These are phyloP conservation scores for Cercospora citrullina DNA, from an alignment of 2,329 filamentous ascomycete species.

Conservation along the genomic window DNA sequence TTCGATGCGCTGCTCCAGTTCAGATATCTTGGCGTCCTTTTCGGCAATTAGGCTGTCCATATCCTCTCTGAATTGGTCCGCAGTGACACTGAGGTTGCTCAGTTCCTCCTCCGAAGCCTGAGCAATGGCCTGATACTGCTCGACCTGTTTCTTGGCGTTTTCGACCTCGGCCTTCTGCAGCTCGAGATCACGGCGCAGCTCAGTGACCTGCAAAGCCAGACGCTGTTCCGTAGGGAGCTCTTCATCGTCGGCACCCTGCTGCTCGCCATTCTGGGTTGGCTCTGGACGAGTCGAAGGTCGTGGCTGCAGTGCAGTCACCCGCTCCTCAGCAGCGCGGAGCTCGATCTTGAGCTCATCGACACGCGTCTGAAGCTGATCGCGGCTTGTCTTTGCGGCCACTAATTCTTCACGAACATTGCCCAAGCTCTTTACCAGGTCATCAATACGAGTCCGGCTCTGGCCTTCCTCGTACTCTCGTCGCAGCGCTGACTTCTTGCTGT, in stretches of 20 bases:
- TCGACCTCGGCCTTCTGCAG: conserved; percentile 78
- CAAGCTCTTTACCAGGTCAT: conserved; percentile 81
- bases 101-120: conserved; percentile 86
- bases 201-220: conserved; percentile 76
- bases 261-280: conserved; percentile 40
- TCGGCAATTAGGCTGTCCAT: conserved; percentile 72
- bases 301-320: conserved; percentile 77
- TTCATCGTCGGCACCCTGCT: conserved; percentile 52
- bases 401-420: conserved; percentile 83
- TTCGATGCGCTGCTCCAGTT: conserved; percentile 79
- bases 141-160: conserved; percentile 74
- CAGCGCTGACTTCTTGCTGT: conserved; percentile 76
- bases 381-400: conserved; percentile 78
- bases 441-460: conserved; percentile 86
- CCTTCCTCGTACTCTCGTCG: conserved; percentile 88
- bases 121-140: conserved; percentile 86
- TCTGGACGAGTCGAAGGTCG: conserved; percentile 66
- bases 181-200: conserved; percentile 84
- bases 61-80: conserved; percentile 86
- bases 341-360: conserved; percentile 89
- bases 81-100: conserved; percentile 72
- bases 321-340: conserved; percentile 84
- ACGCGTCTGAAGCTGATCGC: conserved; percentile 83
- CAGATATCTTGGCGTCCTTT: conserved; percentile 76
- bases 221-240: conserved; percentile 72